phyloP scores from a whole-genome alignment of 1,284 basidiomycete genomes.

The Volvariella surrecta region DNA sequence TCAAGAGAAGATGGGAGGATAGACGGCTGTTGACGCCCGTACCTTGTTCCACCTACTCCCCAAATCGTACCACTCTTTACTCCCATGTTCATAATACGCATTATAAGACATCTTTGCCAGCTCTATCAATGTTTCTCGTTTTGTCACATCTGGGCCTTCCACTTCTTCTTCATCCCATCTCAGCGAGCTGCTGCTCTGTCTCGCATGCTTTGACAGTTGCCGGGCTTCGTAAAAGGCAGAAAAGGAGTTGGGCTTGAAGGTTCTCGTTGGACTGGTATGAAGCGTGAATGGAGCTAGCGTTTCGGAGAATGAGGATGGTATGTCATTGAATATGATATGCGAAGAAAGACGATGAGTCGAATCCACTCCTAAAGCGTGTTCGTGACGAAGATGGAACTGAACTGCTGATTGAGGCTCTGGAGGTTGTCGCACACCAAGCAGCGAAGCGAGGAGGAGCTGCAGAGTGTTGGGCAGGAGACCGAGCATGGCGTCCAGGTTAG shows the following conservation, averaged over 20 bases:
- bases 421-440: background rate
- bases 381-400: constrained; percentile 52
- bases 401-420: background rate
- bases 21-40: background rate
- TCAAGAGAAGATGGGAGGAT: background rate
- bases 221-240: constrained; percentile 1
- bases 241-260: constrained; percentile 4
- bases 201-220: background rate
- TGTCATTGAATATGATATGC: background rate
- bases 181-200: background rate
- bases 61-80: constrained; percentile 56
- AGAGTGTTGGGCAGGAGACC: constrained; percentile 2
- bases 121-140: constrained; percentile 56
- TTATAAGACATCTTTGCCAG: constrained; percentile 80
- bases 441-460: constrained; percentile 3
- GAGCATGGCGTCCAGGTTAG: background rate
- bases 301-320: background rate
- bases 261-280: background rate
- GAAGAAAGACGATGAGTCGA: constrained; percentile 24
- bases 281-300: background rate
- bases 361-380: constrained; percentile 50
- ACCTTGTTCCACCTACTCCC: constrained; percentile 15
- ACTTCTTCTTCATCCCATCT: constrained; percentile 20
- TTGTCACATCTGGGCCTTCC: constrained; percentile 46
- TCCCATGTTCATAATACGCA: constrained; percentile 52